Percentiles rank a stretch among this genome's conserved stretches.
Evolutionary conservation across 495 filamentous ascomycete genomes (phyloP).

Genomic region (Amniculicola lignicola): DNA sequence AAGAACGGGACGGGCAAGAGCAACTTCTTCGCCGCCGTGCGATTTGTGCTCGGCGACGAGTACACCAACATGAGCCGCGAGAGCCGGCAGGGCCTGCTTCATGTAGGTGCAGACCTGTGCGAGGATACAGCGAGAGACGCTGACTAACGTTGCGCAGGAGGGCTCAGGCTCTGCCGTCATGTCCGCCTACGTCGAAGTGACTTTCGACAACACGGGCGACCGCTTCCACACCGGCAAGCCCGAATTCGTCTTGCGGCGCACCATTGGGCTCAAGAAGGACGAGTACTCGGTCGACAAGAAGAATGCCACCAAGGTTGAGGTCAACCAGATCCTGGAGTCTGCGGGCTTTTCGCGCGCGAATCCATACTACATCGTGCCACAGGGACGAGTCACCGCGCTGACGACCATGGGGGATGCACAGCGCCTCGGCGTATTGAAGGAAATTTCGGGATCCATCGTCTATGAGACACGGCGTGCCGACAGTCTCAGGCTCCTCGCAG

Average conservation of each 20-base stretch:
- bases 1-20: conserved; percentile 99
- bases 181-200: conserved; percentile 98
- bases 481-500: conserved; percentile 93
- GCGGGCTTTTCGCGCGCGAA: conserved; percentile 97
- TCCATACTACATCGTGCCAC: conserved; percentile 98
- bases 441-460: conserved; percentile 94
- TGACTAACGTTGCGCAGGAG: conserved; percentile 54
- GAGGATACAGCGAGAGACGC: neutral
- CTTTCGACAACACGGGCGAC: conserved; percentile 96
- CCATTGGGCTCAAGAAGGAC: conserved; percentile 96
- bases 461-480: conserved; percentile 90
- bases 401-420: conserved; percentile 98
- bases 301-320: conserved; percentile 90
- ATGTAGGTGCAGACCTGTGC: conserved; percentile 49
- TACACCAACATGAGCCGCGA: conserved; percentile 96
- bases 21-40: conserved; percentile 99
- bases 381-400: conserved; percentile 90
- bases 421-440: conserved; percentile 83
- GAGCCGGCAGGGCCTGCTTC: conserved; percentile 89
- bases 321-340: conserved; percentile 92
- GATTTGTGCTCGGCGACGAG: conserved; percentile 95
- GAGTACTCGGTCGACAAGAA: conserved; percentile 96
- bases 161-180: conserved; percentile 96
- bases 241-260: conserved; percentile 84
- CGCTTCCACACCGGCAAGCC: conserved; percentile 92